phyloP scores from a whole-genome alignment of 768 basidiomycete species.

The Tulasnella sp. region DNA sequence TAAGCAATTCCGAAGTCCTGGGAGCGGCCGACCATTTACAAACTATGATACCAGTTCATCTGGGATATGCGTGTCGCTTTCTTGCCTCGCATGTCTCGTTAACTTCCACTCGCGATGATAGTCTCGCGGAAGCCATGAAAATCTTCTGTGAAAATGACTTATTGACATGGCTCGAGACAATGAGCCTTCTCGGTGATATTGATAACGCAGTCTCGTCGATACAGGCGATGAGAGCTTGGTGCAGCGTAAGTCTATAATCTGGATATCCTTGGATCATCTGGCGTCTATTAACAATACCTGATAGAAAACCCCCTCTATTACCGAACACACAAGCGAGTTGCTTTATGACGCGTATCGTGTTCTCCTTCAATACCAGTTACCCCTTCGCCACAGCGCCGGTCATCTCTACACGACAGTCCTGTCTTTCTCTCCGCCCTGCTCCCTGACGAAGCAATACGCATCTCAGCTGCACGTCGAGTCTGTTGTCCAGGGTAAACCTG shows the following conservation, averaged over 20 bases:
- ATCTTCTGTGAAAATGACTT: background rate
- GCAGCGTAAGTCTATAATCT: background rate
- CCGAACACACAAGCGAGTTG: background rate
- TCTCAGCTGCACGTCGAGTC: background rate
- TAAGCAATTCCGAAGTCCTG: background rate
- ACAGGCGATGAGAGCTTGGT: background rate
- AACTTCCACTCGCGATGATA: background rate
- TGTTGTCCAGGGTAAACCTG: background rate
- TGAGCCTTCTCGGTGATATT: background rate
- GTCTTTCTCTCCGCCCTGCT: constrained; percentile 20
- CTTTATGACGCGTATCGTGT: background rate
- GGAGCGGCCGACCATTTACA: background rate
- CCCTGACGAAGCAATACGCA: background rate
- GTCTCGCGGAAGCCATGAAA: background rate
- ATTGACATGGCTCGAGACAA: background rate
- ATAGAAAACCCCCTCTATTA: background rate
- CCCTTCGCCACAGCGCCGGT: constrained; percentile 9
- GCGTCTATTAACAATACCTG: too few relatives aligned
- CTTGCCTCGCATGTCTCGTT: background rate
- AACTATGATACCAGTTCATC: background rate
- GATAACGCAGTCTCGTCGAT: background rate
- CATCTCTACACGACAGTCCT: constrained; percentile 8
- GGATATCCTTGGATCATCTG: background rate
- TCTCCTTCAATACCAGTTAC: background rate
- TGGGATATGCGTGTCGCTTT: background rate